phyloP scores from a whole-genome alignment of 2,329 filamentous ascomycete genomes.

The Xylaria sp. region DNA sequence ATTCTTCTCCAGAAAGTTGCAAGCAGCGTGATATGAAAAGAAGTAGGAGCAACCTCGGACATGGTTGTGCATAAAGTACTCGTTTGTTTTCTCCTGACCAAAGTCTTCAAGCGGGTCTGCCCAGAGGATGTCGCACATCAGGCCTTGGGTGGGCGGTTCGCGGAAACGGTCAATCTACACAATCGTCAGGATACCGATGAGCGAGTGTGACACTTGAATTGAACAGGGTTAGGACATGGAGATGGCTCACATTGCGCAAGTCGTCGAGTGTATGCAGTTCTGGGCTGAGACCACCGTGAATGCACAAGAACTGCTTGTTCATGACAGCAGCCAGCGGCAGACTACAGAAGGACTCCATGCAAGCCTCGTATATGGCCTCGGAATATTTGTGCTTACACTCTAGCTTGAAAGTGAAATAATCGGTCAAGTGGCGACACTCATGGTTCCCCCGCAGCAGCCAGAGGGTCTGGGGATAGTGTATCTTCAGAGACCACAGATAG shows the following conservation, averaged over 20 bases:
- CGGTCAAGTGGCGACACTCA: constrained; percentile 97
- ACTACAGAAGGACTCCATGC: constrained; percentile 97
- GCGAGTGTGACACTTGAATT: neutral
- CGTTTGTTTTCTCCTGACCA: constrained; percentile 96
- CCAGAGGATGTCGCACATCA: constrained; percentile 99
- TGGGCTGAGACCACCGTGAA: constrained; percentile 94
- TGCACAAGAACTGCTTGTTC: constrained; percentile 99
- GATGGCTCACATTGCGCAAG: constrained; percentile 77
- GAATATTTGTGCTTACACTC: constrained; percentile 99
- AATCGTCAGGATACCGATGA: constrained; percentile 16
- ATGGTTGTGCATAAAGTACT: constrained; percentile 98
- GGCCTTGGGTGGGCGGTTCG: constrained; percentile 93
- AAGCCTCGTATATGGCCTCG: constrained; percentile 94
- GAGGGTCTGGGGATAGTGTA: constrained; percentile 97
- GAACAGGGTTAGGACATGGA: neutral
- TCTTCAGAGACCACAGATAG: constrained; percentile 98
- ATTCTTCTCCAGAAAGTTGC: constrained; percentile 98
- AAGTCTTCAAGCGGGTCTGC: constrained; percentile 98
- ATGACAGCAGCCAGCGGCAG: constrained; percentile 95
- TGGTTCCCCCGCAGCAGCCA: constrained; percentile 98
- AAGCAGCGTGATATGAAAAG: constrained; percentile 97
- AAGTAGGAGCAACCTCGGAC: constrained; percentile 99
- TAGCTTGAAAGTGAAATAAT: constrained; percentile 99
- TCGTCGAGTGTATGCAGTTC: constrained; percentile 97
- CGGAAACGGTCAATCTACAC: constrained; percentile 92